phyloP scores from a whole-genome alignment of 257 asterid species.

The Solanum lycopersicoides region DNA sequence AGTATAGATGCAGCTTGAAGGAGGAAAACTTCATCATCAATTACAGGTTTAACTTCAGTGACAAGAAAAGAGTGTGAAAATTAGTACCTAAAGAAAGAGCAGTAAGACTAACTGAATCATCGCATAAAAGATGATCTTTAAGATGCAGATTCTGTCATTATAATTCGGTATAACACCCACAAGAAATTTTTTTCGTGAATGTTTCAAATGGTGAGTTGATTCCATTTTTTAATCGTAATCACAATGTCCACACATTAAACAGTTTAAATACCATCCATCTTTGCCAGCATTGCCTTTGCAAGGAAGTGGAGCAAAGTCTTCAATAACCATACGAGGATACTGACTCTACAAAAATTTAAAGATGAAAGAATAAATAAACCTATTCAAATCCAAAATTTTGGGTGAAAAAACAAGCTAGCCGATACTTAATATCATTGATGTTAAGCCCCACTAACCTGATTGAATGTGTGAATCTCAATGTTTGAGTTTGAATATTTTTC shows the following conservation, averaged over 20 bases:
- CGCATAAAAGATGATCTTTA: not conserved
- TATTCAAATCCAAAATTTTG: not conserved
- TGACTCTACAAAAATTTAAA: slow-evolving; percentile 61
- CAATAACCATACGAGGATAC: slow-evolving; percentile 93
- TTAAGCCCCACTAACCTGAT: slow-evolving; percentile 51
- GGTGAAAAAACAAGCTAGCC: not conserved
- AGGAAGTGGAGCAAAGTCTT: slow-evolving; percentile 79
- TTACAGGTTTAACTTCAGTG: not conserved
- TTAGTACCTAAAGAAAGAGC: not conserved
- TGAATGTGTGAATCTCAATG: slow-evolving; percentile 84
- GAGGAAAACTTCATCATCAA: not conserved
- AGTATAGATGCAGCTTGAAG: not conserved
- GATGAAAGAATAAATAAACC: not conserved
- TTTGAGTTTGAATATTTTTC: slow-evolving; percentile 71
- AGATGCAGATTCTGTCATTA: not conserved
- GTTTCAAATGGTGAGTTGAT: not conserved
- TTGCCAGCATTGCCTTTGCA: slow-evolving; percentile 75
- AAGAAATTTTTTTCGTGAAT: not conserved
- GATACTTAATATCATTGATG: not conserved
- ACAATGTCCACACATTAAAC: not conserved
- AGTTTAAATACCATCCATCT: slow-evolving; percentile 77
- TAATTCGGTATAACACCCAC: not conserved
- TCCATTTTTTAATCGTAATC: not conserved
- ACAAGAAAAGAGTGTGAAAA: not conserved
- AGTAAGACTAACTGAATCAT: not conserved